A percentile compares a stretch with the other conserved stretches of the same genome.
These are phyloP conservation scores for Sarocladium oryzae DNA, from an alignment of 2,329 filamentous ascomycete species.

Conservation along the genomic window DNA sequence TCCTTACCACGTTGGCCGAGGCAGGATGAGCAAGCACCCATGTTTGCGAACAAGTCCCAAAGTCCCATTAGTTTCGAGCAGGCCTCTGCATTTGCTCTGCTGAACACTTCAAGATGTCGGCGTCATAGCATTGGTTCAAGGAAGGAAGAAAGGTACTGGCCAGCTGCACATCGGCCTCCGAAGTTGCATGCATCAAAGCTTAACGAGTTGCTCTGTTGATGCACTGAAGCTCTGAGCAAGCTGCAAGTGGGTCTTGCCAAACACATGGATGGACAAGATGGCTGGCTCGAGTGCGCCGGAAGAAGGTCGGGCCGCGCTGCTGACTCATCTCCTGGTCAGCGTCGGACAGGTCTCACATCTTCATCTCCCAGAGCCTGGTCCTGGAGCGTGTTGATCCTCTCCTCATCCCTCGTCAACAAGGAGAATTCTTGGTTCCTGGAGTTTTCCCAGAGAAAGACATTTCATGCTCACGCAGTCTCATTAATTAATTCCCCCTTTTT, in stretches of 20 bases:
- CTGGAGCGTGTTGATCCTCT: background rate
- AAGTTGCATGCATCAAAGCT: background rate
- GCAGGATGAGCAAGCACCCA: constrained; percentile 58
- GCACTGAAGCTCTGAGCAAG: too few relatives aligned
- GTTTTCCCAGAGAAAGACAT: too few relatives aligned
- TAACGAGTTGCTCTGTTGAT: too few relatives aligned
- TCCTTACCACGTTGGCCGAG: constrained; percentile 46
- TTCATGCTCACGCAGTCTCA: background rate
- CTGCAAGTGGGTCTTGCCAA: too few relatives aligned
- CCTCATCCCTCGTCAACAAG: background rate
- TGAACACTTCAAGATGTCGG: background rate
- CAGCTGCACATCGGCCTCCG: background rate
- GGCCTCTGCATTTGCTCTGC: background rate
- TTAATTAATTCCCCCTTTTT: background rate
- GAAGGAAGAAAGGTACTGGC: background rate
- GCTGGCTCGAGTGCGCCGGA: background rate
- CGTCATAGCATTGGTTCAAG: background rate
- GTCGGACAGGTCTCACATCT: background rate
- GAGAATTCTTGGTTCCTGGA: background rate
- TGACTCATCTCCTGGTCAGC: background rate
- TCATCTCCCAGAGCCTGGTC: background rate
- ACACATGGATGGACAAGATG: too few relatives aligned
- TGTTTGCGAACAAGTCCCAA: constrained; percentile 20
- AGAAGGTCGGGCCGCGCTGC: background rate
- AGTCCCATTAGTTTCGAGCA: background rate